A percentile compares a stretch with the other conserved stretches of the same genome.
Conservation (phyloP, 805 yeast species). For the Yarrowia yakushimensis region DNA sequence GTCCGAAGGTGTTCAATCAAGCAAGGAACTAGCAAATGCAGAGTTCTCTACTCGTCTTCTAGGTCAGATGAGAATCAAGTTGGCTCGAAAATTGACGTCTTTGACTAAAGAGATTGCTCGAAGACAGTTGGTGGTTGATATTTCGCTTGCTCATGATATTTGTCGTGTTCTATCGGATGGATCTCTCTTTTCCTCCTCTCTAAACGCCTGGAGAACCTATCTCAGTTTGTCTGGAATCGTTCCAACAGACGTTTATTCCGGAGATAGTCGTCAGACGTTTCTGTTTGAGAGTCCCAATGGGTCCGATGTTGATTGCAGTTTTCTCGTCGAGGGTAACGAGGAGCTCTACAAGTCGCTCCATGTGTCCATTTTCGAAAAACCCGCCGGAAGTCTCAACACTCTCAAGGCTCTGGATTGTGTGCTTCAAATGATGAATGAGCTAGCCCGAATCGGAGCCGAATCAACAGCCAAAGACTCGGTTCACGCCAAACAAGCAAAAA, state of each 20-base stretch:
- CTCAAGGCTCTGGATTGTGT: background rate
- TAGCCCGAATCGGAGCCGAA: background rate
- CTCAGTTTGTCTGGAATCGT: background rate
- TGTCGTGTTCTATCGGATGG: constrained; percentile 17
- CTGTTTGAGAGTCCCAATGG: background rate
- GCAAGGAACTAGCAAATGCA: background rate
- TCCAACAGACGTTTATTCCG: background rate
- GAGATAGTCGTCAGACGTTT: background rate
- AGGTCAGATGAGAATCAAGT: background rate
- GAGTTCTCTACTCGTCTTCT: background rate
- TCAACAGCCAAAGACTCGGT: background rate
- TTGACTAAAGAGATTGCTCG: constrained; percentile 13
- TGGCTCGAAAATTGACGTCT: constrained; percentile 7
- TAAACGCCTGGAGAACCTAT: constrained; percentile 7
- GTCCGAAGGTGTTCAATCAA: background rate
- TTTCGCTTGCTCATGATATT: background rate
- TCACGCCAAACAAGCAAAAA: background rate
- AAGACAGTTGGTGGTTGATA: background rate
- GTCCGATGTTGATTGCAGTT: background rate
- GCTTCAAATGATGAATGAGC: background rate
- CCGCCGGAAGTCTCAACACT: background rate
- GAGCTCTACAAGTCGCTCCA: background rate
- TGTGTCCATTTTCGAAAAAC: background rate
- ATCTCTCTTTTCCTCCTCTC: background rate
- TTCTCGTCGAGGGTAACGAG: background rate